Evolutionary conservation across 139 green algal species (phyloP).

Genomic region (Tetraselmis striata): DNA sequence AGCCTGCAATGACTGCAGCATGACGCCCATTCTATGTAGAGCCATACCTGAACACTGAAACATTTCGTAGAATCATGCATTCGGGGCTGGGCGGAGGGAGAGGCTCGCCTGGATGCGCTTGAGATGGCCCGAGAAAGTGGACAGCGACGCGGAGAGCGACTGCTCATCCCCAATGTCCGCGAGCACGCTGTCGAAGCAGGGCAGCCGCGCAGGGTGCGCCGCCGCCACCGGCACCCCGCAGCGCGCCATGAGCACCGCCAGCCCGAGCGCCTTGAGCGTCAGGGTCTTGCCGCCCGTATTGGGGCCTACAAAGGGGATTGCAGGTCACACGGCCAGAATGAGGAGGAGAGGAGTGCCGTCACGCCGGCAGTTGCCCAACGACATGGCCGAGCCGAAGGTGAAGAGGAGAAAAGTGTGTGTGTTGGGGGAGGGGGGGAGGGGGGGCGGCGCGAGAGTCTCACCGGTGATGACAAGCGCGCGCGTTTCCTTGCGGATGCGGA

Average conservation of each 20-base stretch:
- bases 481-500: background rate
- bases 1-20: too few relatives aligned
- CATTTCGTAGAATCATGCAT: too few relatives aligned
- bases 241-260: conserved; percentile 70
- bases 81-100: too few relatives aligned
- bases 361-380: too few relatives aligned
- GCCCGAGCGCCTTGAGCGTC: conserved; percentile 78
- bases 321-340: too few relatives aligned
- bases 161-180: conserved; percentile 87
- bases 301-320: conserved; percentile 35
- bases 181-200: conserved; percentile 69
- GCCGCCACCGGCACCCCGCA: conserved; percentile 76
- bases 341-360: too few relatives aligned
- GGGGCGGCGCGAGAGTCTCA: background rate
- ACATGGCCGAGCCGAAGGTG: too few relatives aligned
- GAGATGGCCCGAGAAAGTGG: conserved; percentile 91
- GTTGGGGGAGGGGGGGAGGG: background rate
- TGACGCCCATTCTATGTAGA: too few relatives aligned
- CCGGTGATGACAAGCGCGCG: conserved; percentile 50
- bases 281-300: conserved; percentile 97
- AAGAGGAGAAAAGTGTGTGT: too few relatives aligned
- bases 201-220: conserved; percentile 47
- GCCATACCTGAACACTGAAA: too few relatives aligned
- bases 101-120: conserved; percentile 30
- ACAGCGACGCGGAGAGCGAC: conserved; percentile 80